Evolutionary conservation across 225 moss, liverwort and hornwort species (phyloP), one percentile per base, ranked within the genome.

Genomic region (Thuidium tamariscinum): DNA sequence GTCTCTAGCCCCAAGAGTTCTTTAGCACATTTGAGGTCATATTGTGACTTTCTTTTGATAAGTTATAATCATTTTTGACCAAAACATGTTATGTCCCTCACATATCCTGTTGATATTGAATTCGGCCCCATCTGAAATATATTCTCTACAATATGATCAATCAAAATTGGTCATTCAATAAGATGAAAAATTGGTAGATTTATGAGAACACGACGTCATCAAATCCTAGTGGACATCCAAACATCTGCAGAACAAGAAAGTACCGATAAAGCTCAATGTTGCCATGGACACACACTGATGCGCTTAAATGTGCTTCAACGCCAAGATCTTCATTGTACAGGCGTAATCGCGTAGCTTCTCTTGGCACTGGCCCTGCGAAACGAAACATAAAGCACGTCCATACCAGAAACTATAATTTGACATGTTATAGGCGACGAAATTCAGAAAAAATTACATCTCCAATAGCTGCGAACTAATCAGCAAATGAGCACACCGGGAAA

Each of bases 221-320:
- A 87, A 59, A 91, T 82, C 76, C 65, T 81, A 34, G 46, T 88
- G 39, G 41, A 66, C 49, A 61, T n/a, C 19, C 46, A 80, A 86
- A 62, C 52, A 84, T 46, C 42, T 77, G 57, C 60, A 86, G 81
- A 83, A 65, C 62, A 72, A 22, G 30, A 59, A 74, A 34, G 57
- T 93, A 97, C 97, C 93, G 94, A 86, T 97, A 96, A 63, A 96
- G 89, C 55, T 93, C 91, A 74, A 95, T 87, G 86, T 90, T 89
- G 69, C 96, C 97, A 74, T 92, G 88, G 39, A 89, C 84, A 88
- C 97, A 97, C 77, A 95, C 79, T 77, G 89, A 82, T 84, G 96
- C 95, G 85, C 97, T 97, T 48, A 97, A 91, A 87, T 96, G 96
- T n/a, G 94, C 91, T 82, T 95, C 97, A 74, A 96, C 26, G 60